These are phyloP conservation scores for Neurospora tetrasperma DNA, from an alignment of 495 filamentous ascomycete genomes.

Conservation along the genomic window DNA sequence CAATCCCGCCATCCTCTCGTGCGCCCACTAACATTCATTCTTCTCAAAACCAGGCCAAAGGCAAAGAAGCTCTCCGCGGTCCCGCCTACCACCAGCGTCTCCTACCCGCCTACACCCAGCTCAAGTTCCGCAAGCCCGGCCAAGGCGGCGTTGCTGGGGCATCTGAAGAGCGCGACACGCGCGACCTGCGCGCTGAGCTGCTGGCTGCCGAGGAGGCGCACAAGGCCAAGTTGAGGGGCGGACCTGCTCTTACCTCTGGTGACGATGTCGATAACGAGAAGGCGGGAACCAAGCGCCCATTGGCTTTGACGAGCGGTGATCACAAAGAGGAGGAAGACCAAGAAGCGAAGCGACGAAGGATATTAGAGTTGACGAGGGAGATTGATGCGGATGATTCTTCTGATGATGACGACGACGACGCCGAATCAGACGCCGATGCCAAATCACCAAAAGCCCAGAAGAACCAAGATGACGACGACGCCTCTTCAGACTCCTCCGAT, in stretches of 20 bases:
- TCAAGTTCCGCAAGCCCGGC: constrained; percentile 81
- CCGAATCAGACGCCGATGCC: constrained; percentile 39
- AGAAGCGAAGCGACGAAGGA: constrained; percentile 74
- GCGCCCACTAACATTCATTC: constrained; percentile 8
- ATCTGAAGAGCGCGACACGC: constrained; percentile 45
- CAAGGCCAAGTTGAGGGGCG: constrained; percentile 72
- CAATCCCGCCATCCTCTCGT: background rate
- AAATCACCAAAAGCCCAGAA: constrained; percentile 27
- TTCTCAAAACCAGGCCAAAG: constrained; percentile 53
- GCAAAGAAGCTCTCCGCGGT: constrained; percentile 89
- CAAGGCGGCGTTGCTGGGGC: constrained; percentile 66
- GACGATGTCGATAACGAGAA: constrained; percentile 7
- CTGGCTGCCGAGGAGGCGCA: constrained; percentile 79
- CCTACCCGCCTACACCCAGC: constrained; percentile 79
- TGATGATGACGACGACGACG: constrained; percentile 35
- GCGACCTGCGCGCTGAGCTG: constrained; percentile 86
- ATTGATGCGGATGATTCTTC: constrained; percentile 84
- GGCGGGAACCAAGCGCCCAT: constrained; percentile 46
- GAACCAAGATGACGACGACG: constrained; percentile 34
- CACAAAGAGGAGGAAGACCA: constrained; percentile 55
- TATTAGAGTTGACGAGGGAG: constrained; percentile 79
- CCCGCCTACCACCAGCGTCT: constrained; percentile 95
- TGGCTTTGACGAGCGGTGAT: constrained; percentile 35
- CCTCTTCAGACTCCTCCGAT: constrained; percentile 14
- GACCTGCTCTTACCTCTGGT: constrained; percentile 22